phyloP scores from a whole-genome alignment of 192 early-diverging fungal species.

The Podila clonocystis region DNA sequence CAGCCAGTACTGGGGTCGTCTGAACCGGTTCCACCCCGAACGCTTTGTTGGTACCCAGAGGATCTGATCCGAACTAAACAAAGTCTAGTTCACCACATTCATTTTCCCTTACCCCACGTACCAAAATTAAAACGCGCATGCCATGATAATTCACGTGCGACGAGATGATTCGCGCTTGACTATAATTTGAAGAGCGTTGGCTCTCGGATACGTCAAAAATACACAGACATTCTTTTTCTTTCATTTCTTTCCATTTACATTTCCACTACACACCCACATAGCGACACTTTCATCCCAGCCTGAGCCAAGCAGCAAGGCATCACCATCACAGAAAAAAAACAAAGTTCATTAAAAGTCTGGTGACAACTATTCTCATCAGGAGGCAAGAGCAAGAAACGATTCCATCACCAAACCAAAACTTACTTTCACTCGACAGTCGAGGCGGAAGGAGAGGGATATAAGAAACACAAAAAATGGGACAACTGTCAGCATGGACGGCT shows the following conservation, averaged over 20 bases:
- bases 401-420: neutral
- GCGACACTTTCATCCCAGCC: neutral
- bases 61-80: neutral
- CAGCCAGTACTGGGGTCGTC: conserved; percentile 34
- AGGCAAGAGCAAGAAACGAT: neutral
- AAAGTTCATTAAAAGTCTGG: neutral
- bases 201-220: too few species aligned
- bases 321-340: neutral
- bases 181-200: too few species aligned
- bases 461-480: conserved; percentile 19
- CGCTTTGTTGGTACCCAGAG: conserved; percentile 16
- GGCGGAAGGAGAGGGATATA: neutral
- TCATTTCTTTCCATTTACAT: neutral
- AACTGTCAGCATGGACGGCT: conserved; percentile 38
- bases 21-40: conserved; percentile 21
- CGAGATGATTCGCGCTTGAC: too few species aligned
- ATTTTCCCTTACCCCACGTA: neutral
- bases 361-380: neutral
- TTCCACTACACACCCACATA: neutral
- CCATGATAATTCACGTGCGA: neutral
- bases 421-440: neutral
- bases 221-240: neutral
- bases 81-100: neutral
- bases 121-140: too few species aligned
- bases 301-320: neutral